Evolutionary conservation across 2,329 filamentous ascomycete species (phyloP), one percentile per base, ranked within the genome.

Genomic region (Colletotrichum chrysophilum): DNA sequence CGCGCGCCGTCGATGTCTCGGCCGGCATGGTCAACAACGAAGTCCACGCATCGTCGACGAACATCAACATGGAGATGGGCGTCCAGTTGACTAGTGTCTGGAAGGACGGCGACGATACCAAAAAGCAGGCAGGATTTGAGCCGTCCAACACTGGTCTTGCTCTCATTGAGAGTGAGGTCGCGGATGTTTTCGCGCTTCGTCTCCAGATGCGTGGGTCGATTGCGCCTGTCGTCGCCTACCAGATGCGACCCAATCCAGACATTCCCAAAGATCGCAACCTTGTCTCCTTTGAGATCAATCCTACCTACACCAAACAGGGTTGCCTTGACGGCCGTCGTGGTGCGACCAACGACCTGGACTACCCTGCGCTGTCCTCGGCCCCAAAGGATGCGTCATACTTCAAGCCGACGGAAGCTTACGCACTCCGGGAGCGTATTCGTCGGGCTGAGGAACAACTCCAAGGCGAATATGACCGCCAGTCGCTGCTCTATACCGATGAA

Each of bases 281-380:
- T 7, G 5, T 55, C 0, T 24, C 48, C 1, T 55, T 24, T 24
- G 3, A 55, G 5, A 21, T 55, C 10, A 55, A 26, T 3, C 10
- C n/a, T 4, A 26, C 4, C 3, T 55, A 55, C 48, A 55, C 21
- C 48, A 55, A 55, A 16, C 48, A 55, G 24, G 48, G 48, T 5
- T 55, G 48, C 48, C 48, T 55, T 2, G 48, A 55, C 4, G 48
- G 48, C 4, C 48, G 48, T 0, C 21, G 5, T 0, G 48, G 48
- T 3, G 0, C 3, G 6, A 16, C 0, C 5, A 55, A 24, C 2
- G 48, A 55, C 4, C 10, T 0, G 2, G 12, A 55, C 48, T 55
- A 55, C 2, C 48, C 48, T 55, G n/a, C 48, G 1, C 0, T 8
- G 21, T 7, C 48, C 3, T 21, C 48, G 1, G 48, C 21, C n/a